A percentile compares a stretch with the other conserved stretches of the same genome.
phyloP scores from a whole-genome alignment of 2,329 filamentous ascomycete species.

The Colletotrichum sp. region DNA sequence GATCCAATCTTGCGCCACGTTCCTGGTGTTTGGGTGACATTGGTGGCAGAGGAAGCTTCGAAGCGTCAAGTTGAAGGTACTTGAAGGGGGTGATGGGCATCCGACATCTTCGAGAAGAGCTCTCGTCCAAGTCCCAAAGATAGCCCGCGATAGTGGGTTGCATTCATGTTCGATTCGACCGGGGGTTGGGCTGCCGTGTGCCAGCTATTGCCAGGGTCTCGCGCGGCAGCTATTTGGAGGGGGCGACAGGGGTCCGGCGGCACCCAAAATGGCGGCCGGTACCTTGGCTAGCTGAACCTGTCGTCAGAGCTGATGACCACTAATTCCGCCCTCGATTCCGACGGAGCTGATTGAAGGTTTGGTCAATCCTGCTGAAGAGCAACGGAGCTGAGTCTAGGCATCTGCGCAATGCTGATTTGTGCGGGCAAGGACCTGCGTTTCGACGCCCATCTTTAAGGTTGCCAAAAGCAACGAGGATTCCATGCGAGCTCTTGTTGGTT shows the following conservation, averaged over 20 bases:
- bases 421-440: neutral
- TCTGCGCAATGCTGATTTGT: neutral
- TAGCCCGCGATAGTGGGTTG: neutral
- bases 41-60: neutral
- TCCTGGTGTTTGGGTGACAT: neutral
- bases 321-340: neutral
- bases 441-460: neutral
- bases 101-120: neutral
- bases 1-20: neutral
- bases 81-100: neutral
- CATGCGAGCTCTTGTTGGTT: neutral
- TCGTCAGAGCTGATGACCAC: neutral
- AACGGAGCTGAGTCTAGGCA: neutral
- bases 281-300: neutral
- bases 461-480: neutral
- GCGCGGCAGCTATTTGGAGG: neutral
- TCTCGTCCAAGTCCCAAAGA: neutral
- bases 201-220: neutral
- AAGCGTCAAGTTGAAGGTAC: neutral
- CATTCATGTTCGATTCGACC: neutral
- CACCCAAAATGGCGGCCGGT: neutral
- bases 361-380: neutral
- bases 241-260: neutral
- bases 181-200: neutral
- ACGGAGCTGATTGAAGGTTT: neutral